These are phyloP conservation scores for Raddia distichophylla DNA, from an alignment of 176 grass and related monocot genomes.

Conservation along the genomic window DNA sequence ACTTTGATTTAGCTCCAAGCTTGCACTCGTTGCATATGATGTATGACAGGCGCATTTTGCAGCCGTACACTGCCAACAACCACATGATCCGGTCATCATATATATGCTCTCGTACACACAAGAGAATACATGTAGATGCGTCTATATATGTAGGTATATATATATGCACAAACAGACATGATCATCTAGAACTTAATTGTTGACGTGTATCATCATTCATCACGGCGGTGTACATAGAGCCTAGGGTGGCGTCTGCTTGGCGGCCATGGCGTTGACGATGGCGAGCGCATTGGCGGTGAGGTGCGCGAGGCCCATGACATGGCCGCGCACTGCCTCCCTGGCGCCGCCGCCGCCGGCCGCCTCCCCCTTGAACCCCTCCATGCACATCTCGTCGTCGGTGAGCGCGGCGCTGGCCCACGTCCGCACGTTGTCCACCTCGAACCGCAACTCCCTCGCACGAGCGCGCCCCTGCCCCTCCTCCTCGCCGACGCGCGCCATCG, in stretches of 20 bases:
- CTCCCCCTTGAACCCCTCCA: constrained; percentile 61
- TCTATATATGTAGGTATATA: background rate
- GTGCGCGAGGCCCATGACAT: constrained; percentile 48
- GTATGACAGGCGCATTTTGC: background rate
- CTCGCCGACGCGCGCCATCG: constrained; percentile 45
- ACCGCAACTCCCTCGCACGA: constrained; percentile 9
- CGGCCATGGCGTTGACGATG: constrained; percentile 61
- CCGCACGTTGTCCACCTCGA: constrained; percentile 63
- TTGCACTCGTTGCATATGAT: background rate
- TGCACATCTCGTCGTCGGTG: constrained; percentile 73
- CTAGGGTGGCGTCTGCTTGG: constrained; percentile 25
- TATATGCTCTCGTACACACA: background rate
- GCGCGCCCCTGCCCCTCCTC: background rate
- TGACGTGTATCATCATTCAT: too few species aligned
- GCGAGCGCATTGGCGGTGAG: constrained; percentile 65
- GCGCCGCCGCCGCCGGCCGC: constrained; percentile 33
- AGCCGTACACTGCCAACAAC: background rate
- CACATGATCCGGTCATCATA: background rate
- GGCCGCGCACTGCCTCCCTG: constrained; percentile 35
- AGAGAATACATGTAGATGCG: background rate
- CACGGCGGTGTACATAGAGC: background rate
- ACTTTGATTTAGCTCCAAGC: too few species aligned
- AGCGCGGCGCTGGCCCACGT: constrained; percentile 91
- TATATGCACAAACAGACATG: background rate
- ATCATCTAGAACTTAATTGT: too few species aligned